Base-by-base conservation (phyloP, 208 protist genomes). In the Zelonia costaricensis region DNA sequence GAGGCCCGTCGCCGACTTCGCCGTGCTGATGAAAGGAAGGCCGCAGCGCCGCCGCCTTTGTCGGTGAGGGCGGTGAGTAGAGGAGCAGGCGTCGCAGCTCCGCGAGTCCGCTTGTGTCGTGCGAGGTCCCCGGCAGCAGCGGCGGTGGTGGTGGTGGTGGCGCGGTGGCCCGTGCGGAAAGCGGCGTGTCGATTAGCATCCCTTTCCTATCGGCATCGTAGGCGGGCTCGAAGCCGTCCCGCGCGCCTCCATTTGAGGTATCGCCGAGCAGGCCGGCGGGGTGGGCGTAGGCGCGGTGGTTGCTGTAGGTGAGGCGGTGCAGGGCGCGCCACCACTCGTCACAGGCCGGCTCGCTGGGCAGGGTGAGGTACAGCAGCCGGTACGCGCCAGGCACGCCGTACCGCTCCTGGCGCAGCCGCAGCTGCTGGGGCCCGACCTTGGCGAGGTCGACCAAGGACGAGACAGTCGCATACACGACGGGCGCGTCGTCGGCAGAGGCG, bases 271-370 rank as follows among this genome's bases (percentile, higher is more conserved):
- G n/a, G 28, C n/a, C 12, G 30, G 27, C 15, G 22, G 48, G 33
- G 28, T 0, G 28, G 16, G 5, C 7, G 48, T 36, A 33, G 10
- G n/a, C 18, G 2, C 30, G 49, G 9, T 55, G 49, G 38, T 55
- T 15, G 3, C 40, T 3, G 33, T 38, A 38, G 30, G 45, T 45
- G n/a, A 72, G 49, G 40, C 57, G 57, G 57, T 65, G 35, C 45
- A 72, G 51, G 25, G 25, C 65, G 3, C 51, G 43, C 65, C 65
- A 65, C 65, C 65, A 72, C 25, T 72, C 57, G 45, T 72, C 51
- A 27, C 65, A 72, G 18, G 44, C 43, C 9, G 27, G 33, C n/a
- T 42, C 49, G 3, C 25, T 51, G 25, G 65, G 31, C 18, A 48
- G 42, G 1, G 65, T 65, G 8, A 72, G 15, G 28, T 56, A 60